These are phyloP conservation scores for Breynia disticha DNA, from an alignment of 441 rosid species.

Conservation along the genomic window DNA sequence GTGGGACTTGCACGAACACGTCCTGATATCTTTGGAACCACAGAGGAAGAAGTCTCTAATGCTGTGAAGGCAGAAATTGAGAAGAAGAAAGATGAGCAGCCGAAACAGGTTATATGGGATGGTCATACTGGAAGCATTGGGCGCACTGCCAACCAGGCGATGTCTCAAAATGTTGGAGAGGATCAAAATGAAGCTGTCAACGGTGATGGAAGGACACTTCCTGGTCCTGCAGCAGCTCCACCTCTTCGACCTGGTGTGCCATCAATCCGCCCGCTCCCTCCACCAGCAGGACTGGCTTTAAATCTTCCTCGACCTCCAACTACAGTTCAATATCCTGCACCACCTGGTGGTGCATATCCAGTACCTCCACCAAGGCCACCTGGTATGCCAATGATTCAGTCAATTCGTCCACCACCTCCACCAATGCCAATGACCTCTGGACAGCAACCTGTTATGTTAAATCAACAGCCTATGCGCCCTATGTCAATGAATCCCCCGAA, in stretches of 20 bases:
- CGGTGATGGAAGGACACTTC: slow-evolving; percentile 42
- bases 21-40: slow-evolving; percentile 98
- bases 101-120: slow-evolving; percentile 98
- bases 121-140: slow-evolving; percentile 98
- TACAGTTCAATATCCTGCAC: slow-evolving; percentile 43
- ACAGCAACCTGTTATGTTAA: slow-evolving; percentile 57
- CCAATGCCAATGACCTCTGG: slow-evolving; percentile 58
- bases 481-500: slow-evolving; percentile 33
- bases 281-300: slow-evolving; percentile 83
- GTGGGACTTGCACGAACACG: slow-evolving; percentile 88
- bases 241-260: slow-evolving; percentile 83
- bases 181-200: slow-evolving; percentile 51
- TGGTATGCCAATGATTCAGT: slow-evolving; percentile 53
- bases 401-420: slow-evolving; percentile 53
- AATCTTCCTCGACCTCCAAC: slow-evolving; percentile 86
- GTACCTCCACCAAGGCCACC: slow-evolving; percentile 59
- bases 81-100: slow-evolving; percentile 98
- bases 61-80: slow-evolving; percentile 98
- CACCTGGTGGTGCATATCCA: slow-evolving; percentile 29
- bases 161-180: slow-evolving; percentile 73
- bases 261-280: slow-evolving; percentile 72
- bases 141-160: slow-evolving; percentile 93
- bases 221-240: slow-evolving; percentile 92
- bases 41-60: slow-evolving; percentile 98
- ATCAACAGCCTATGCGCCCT: slow-evolving; percentile 43